Percentiles rank a stretch among this genome's conserved stretches.
Evolutionary conservation across 2,329 filamentous ascomycete genomes (phyloP).

Genomic region (Aspergillus persii): DNA sequence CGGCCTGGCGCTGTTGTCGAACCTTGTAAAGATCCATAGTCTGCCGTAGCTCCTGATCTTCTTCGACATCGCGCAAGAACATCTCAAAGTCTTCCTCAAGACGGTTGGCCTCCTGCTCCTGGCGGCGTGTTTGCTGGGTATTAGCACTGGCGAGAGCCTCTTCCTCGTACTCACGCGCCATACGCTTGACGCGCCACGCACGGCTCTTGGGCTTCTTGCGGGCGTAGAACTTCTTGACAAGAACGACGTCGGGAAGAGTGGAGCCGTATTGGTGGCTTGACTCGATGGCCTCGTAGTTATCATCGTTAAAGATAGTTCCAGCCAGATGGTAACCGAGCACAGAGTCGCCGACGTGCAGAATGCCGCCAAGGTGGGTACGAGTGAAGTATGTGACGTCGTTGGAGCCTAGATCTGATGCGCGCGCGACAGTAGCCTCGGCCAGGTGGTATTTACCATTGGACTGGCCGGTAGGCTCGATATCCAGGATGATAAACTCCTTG

Average conservation of each 20-base stretch:
- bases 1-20: slow-evolving; percentile 46
- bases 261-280: slow-evolving; percentile 70
- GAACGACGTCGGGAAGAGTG: slow-evolving; percentile 82
- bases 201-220: slow-evolving; percentile 76
- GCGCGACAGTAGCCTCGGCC: slow-evolving; percentile 83
- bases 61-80: slow-evolving; percentile 95
- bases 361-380: slow-evolving; percentile 80
- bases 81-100: slow-evolving; percentile 94
- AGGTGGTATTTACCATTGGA: slow-evolving; percentile 79
- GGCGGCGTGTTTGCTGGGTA: slow-evolving; percentile 14
- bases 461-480: slow-evolving; percentile 77
- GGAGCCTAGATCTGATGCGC: slow-evolving; percentile 77
- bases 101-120: slow-evolving; percentile 75
- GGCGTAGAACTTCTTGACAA: slow-evolving; percentile 96
- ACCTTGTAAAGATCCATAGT: slow-evolving; percentile 84
- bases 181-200: slow-evolving; percentile 93
- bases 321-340: slow-evolving; percentile 91
- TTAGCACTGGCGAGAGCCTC: slow-evolving; percentile 39
- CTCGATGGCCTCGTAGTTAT: slow-evolving; percentile 79
- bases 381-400: slow-evolving; percentile 89
- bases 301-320: slow-evolving; percentile 90
- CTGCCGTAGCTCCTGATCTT: slow-evolving; percentile 82
- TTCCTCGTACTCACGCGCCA: slow-evolving; percentile 86
- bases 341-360: slow-evolving; percentile 85
- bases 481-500: slow-evolving; percentile 90